A percentile compares a stretch with the other conserved stretches of the same genome.
Conservation (phyloP, 768 basidiomycete species). For the Cystofilobasidium capitatum region DNA sequence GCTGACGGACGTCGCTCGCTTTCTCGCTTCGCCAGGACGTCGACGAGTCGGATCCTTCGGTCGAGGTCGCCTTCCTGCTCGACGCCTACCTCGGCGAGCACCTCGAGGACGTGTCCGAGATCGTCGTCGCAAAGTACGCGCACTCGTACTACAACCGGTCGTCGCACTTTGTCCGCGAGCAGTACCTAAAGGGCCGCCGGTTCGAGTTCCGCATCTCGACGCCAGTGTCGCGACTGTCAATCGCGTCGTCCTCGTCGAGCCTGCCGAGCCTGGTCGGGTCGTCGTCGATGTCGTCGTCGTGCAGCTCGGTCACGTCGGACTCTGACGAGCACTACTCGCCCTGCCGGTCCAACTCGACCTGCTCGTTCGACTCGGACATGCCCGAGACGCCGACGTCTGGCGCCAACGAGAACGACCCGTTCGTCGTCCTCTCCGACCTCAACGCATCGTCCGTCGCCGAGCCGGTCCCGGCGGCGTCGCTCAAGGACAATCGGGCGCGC, state of each 20-base stretch:
- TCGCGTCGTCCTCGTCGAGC: background rate
- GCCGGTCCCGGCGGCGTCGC: background rate
- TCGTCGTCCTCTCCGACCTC: background rate
- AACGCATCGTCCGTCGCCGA: background rate
- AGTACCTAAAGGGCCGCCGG: conserved; percentile 66
- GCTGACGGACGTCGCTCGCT: background rate
- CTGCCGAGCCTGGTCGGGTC: background rate
- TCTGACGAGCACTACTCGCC: too few relatives aligned
- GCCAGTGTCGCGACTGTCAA: background rate
- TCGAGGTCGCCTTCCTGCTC: conserved; percentile 73
- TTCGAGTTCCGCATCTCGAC: conserved; percentile 26
- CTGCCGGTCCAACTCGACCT: conserved; percentile 14
- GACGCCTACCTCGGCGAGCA: conserved; percentile 77
- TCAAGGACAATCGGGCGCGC: background rate
- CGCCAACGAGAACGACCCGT: conserved; percentile 5
- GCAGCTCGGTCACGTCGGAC: conserved; percentile 14
- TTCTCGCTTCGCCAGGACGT: conserved; percentile 36
- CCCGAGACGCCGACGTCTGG: conserved; percentile 18
- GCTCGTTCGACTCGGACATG: conserved; percentile 25
- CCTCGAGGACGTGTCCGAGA: conserved; percentile 87
- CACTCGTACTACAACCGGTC: conserved; percentile 94
- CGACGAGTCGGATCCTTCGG: conserved; percentile 74
- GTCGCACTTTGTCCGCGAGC: conserved; percentile 83
- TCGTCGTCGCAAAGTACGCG: conserved; percentile 96
- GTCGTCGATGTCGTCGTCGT: conserved; percentile 14